Evolutionary conservation across 75 land plant species (phyloP).

Genomic region (Cupressus sempervirens): DNA sequence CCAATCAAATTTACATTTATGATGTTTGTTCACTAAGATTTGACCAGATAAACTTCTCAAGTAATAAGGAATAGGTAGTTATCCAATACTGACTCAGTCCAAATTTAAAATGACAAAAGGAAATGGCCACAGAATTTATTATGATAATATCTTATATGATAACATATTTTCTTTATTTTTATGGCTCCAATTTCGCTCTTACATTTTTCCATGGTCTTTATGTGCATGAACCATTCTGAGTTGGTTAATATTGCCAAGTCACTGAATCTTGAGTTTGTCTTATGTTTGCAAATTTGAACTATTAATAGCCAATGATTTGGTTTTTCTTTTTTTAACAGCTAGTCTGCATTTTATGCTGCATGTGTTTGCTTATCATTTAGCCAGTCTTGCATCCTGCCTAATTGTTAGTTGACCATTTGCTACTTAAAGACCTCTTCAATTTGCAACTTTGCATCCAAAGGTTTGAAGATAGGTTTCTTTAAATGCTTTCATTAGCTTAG

Average conservation of each 20-base stretch:
- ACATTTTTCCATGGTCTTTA: slow-evolving; percentile 2
- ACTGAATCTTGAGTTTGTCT: background rate
- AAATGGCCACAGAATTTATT: background rate
- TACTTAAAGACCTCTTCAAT: no score
- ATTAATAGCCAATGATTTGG: background rate
- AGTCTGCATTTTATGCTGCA: background rate
- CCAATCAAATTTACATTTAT: background rate
- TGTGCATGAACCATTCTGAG: background rate
- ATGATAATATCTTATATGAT: background rate
- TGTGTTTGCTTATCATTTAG: background rate
- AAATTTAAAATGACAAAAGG: background rate
- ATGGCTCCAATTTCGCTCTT: background rate
- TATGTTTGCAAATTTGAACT: background rate
- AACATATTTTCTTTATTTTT: background rate
- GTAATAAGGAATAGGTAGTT: background rate
- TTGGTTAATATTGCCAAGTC: background rate
- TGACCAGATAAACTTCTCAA: background rate
- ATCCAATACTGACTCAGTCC: background rate
- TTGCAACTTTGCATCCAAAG: background rate
- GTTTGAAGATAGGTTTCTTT: background rate
- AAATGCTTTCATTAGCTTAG: background rate
- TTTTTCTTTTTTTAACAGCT: background rate
- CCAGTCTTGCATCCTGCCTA: background rate
- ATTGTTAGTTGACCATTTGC: background rate
- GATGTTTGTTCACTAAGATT: background rate